A percentile compares a stretch with the other conserved stretches of the same genome.
Conservation (phyloP, 108 stramenopile species). For the Nitzschia sp. region DNA sequence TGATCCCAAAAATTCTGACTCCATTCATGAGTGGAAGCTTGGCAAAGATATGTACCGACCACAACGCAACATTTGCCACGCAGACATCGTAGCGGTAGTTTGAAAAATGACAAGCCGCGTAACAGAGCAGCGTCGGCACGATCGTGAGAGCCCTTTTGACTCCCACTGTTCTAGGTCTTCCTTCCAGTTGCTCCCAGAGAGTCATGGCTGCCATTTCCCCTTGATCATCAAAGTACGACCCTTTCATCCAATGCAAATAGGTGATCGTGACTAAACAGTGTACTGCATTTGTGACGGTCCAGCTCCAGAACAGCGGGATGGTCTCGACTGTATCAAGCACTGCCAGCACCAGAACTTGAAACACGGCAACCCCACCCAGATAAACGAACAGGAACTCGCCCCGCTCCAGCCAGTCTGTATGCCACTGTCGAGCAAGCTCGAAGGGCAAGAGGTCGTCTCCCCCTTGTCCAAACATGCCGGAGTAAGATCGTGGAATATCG, state of each 20-base stretch:
- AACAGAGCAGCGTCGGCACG: slow-evolving; percentile 81
- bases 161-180: slow-evolving; percentile 20
- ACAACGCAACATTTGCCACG: slow-evolving; percentile 81
- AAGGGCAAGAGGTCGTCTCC: slow-evolving; percentile 74
- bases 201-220: slow-evolving; percentile 88
- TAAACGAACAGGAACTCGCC: slow-evolving; percentile 66
- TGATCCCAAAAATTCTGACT: slow-evolving; percentile 95
- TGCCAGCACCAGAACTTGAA: slow-evolving; percentile 55
- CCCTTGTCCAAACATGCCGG: slow-evolving; percentile 68
- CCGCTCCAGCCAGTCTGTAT: slow-evolving; percentile 50
- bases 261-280: slow-evolving; percentile 69
- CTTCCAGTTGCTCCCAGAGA: slow-evolving; percentile 85
- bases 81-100: slow-evolving; percentile 56
- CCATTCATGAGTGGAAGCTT: slow-evolving; percentile 95
- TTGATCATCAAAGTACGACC: slow-evolving; percentile 77
- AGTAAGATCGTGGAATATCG: slow-evolving; percentile 80
- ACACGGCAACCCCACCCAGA: slow-evolving; percentile 54
- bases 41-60: slow-evolving; percentile 79
- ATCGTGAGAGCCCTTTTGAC: slow-evolving; percentile 50
- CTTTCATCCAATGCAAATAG: slow-evolving; percentile 90
- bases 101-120: slow-evolving; percentile 78
- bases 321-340: slow-evolving; percentile 23
- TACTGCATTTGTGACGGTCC: slow-evolving; percentile 69
- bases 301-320: slow-evolving; percentile 43
- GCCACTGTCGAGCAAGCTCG: slow-evolving; percentile 68